Evolutionary conservation across 2,329 filamentous ascomycete species (phyloP), one percentile per base, ranked within the genome.

Genomic region (Diplodia corticola): DNA sequence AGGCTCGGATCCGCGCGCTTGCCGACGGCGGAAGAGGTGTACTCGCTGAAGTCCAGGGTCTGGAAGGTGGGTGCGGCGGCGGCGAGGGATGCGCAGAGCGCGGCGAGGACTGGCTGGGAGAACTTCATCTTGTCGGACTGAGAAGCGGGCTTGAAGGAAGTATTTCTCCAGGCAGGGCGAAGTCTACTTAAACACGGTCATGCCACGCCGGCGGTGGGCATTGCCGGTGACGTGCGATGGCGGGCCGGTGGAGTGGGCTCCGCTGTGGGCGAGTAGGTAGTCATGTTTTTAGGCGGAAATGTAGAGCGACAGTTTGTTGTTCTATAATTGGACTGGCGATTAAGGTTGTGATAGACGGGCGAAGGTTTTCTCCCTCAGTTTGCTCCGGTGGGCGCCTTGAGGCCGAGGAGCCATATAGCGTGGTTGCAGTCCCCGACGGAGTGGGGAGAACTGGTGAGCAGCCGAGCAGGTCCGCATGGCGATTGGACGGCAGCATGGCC

Each of bases 1-100:
- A 85, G 73, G 60, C 74, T 79, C 0, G 80, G 64, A 33, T 76
- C 71, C 26, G 71, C 72, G 20, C 74, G 73, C 1, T 68, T 68
- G 2, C 68, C 55, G 13, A 75, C 28, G 20, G 37, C 60, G 55
- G 33, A 7, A 10, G 30, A 1, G 12, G 33, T 35, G 51, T 61
- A 35, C 26, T 35, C 20, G 46, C 30, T 51, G 51, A 67, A 67
- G 24, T 67, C 66, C 64, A 68, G 64, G 10, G 64, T 20, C 33
- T 67, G 67, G 55, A 50, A 26, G 46, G 54, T 44, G 63, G 67
- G 33, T 26, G 22, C 40, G 2, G 55, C 37, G 22, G 63, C 6
- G 28, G 40, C n/a, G 24, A 48, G 10, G 13, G 35, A 33, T 12
- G 28, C 26, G 61, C 26, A 49, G 40, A 61, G 57, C 26, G 57